A percentile compares a stretch with the other conserved stretches of the same genome.
These are phyloP conservation scores for Camellia japonica DNA, from an alignment of 148 eudicot genomes.

Conservation along the genomic window DNA sequence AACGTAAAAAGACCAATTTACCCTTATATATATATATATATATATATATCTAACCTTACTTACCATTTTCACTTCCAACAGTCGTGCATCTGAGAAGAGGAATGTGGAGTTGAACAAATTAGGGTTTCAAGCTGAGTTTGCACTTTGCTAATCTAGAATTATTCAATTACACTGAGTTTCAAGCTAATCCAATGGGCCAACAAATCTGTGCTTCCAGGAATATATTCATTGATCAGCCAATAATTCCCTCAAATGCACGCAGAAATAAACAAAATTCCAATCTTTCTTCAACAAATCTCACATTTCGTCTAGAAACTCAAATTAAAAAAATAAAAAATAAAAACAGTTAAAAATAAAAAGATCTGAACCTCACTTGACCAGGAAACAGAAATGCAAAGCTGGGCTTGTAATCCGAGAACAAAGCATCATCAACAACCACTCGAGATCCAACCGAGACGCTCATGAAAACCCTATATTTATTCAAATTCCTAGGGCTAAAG, in stretches of 20 bases:
- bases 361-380: conserved; percentile 58
- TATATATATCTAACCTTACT: no score
- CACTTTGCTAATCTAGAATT: no score
- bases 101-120: no score
- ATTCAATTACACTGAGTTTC: no score
- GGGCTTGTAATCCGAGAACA: conserved; percentile 72
- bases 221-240: neutral
- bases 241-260: neutral
- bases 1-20: no score
- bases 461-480: conserved; percentile 58
- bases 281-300: neutral
- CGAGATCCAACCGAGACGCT: conserved; percentile 66
- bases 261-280: neutral
- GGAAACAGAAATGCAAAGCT: conserved; percentile 77
- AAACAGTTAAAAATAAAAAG: neutral
- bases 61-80: no score
- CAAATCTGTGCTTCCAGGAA: no score
- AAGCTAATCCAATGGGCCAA: no score
- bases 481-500: conserved; percentile 26
- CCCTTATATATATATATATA: no score
- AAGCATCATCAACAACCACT: conserved; percentile 43
- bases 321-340: neutral
- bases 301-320: neutral
- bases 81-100: no score
- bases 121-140: no score